A percentile compares a stretch with the other conserved stretches of the same genome.
These are phyloP conservation scores for Usnea hakonensis DNA, from an alignment of 495 filamentous ascomycete genomes.

Conservation along the genomic window DNA sequence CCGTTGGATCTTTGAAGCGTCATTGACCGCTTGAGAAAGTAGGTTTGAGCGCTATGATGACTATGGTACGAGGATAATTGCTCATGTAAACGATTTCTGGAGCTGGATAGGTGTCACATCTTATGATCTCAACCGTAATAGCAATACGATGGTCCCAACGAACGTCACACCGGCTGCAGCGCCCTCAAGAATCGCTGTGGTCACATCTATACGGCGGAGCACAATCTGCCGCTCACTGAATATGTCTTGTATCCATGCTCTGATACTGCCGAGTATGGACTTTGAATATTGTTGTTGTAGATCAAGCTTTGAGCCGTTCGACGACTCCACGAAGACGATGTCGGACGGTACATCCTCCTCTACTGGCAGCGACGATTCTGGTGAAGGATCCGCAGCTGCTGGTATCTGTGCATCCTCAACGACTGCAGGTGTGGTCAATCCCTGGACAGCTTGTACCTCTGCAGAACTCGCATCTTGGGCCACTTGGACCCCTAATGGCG, in stretches of 20 bases:
- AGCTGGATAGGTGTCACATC: background rate
- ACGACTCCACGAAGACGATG: background rate
- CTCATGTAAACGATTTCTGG: background rate
- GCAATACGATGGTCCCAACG: constrained; percentile 21
- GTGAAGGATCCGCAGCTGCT: constrained; percentile 11
- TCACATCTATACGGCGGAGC: constrained; percentile 66
- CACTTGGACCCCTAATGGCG: background rate
- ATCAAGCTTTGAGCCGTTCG: constrained; percentile 15
- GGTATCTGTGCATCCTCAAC: constrained; percentile 24
- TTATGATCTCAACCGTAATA: constrained; percentile 3
- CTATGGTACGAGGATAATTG: background rate
- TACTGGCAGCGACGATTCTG: constrained; percentile 10
- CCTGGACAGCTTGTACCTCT: constrained; percentile 25
- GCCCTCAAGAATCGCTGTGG: constrained; percentile 60
- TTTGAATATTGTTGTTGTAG: constrained; percentile 14
- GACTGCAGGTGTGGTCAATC: constrained; percentile 19
- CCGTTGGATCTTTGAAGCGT: background rate
- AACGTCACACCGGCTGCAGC: constrained; percentile 64
- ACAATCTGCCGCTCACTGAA: constrained; percentile 64
- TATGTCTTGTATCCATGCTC: constrained; percentile 40
- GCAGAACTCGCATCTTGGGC: constrained; percentile 18
- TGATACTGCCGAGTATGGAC: constrained; percentile 41
- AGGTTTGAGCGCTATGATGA: background rate
- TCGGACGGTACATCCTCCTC: constrained; percentile 6
- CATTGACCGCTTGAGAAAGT: background rate